phyloP scores from a whole-genome alignment of 805 yeast species.

The Metschnikowia vanudenii region DNA sequence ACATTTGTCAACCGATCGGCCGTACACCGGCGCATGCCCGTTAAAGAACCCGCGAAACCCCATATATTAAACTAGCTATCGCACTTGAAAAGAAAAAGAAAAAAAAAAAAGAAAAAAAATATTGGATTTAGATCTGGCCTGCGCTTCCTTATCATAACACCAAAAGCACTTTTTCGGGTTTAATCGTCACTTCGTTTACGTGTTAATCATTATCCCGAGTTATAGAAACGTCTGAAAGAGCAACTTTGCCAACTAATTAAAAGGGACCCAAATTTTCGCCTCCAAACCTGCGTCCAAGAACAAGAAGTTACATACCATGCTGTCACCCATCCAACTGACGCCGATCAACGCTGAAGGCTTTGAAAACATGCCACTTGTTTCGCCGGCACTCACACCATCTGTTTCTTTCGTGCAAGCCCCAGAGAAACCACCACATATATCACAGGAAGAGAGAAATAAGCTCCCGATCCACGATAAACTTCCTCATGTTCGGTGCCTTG shows the following conservation, averaged over 20 bases:
- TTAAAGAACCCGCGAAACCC: constrained; percentile 3
- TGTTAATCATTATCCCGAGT: no score
- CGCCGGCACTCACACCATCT: constrained; percentile 20
- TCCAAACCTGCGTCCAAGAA: background rate
- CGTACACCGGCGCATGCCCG: background rate
- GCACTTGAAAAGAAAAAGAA: background rate
- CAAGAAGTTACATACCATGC: background rate
- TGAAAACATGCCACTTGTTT: constrained; percentile 20
- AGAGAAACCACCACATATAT: constrained; percentile 14
- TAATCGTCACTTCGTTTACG: no score
- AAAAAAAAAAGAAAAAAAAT: background rate
- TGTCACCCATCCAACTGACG: constrained; percentile 13
- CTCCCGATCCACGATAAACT: constrained; percentile 50
- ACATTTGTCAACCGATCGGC: constrained; percentile 4
- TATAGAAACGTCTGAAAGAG: no score
- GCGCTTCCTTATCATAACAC: background rate
- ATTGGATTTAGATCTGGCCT: background rate
- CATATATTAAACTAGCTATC: background rate
- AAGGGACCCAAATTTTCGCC: no score
- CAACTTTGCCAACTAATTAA: no score
- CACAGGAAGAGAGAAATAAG: constrained; percentile 28
- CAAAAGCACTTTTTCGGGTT: background rate
- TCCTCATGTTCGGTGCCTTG: constrained; percentile 82
- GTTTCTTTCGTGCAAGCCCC: constrained; percentile 7
- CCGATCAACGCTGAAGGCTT: constrained; percentile 10